Evolutionary conservation across 2,329 filamentous ascomycete species (phyloP).

Genomic region (Gaeumannomyces tritici): DNA sequence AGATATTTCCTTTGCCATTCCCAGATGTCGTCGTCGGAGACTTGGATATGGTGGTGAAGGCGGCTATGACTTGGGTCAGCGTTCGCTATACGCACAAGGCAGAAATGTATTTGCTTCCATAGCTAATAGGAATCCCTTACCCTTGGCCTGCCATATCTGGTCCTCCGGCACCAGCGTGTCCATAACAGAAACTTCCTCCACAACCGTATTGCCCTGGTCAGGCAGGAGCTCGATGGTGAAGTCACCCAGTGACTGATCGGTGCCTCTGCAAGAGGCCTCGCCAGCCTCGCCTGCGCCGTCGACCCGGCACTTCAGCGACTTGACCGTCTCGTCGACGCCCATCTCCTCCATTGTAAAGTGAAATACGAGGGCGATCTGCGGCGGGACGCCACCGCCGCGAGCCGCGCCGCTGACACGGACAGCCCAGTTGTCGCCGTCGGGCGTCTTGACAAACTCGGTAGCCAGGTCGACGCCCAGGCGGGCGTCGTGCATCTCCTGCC

Average conservation of each 20-base stretch:
- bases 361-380: constrained; percentile 73
- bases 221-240: constrained; percentile 60
- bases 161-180: constrained; percentile 48
- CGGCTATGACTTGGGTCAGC: constrained; percentile 44
- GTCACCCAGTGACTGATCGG: constrained; percentile 61
- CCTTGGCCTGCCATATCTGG: constrained; percentile 56
- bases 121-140: constrained; percentile 31
- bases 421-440: constrained; percentile 54
- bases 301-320: constrained; percentile 23
- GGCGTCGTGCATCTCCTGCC: constrained; percentile 56
- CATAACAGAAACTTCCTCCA: constrained; percentile 28
- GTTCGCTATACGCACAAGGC: constrained; percentile 24
- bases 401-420: constrained; percentile 53
- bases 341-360: constrained; percentile 73
- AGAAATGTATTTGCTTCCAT: constrained; percentile 25
- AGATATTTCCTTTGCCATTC: constrained; percentile 45
- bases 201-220: constrained; percentile 53
- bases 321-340: constrained; percentile 41
- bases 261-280: constrained; percentile 62
- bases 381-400: constrained; percentile 26
- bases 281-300: constrained; percentile 31
- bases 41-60: constrained; percentile 65
- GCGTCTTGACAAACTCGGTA: constrained; percentile 60
- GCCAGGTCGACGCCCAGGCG: constrained; percentile 57
- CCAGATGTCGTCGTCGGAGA: constrained; percentile 13